phyloP scores from a whole-genome alignment of 371 early-diverging fungal genomes.

The Apophysomyces variabilis region DNA sequence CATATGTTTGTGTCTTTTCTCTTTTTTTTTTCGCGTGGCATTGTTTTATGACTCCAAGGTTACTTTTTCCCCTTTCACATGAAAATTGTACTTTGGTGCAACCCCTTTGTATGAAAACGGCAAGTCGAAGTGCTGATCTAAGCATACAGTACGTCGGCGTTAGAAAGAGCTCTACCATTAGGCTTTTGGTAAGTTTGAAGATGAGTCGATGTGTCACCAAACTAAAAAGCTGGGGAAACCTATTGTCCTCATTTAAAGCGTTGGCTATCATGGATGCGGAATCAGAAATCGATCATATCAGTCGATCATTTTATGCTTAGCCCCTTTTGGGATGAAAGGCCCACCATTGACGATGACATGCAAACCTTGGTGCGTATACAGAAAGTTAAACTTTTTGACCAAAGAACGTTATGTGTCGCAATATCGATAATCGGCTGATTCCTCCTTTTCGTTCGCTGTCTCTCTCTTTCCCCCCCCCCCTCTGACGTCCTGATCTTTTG shows the following conservation, averaged over 20 bases:
- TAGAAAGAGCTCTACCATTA: background rate
- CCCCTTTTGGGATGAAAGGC: background rate
- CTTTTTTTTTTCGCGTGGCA: conserved; percentile 7
- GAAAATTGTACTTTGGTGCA: conserved; percentile 10
- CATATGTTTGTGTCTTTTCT: conserved; percentile 6
- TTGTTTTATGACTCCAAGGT: conserved; percentile 1
- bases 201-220: conserved; percentile 5
- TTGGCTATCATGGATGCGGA: conserved; percentile 9
- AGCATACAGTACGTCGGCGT: conserved; percentile 1
- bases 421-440: conserved; percentile 1
- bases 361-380: background rate
- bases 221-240: conserved; percentile 7
- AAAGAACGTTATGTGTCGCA: background rate
- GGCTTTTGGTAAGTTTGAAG: conserved; percentile 3
- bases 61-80: conserved; percentile 3
- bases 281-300: conserved; percentile 12
- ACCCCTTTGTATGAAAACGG: conserved; percentile 9
- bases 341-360: conserved; percentile 5
- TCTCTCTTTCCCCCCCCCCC: background rate
- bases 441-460: background rate
- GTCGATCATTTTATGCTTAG: conserved; percentile 8
- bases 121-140: conserved; percentile 5
- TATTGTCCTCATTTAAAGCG: conserved; percentile 10
- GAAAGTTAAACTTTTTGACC: background rate
- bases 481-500: background rate